Evolutionary conservation across 768 basidiomycete species (phyloP).

Genomic region (Gloeostereum incarnatum): DNA sequence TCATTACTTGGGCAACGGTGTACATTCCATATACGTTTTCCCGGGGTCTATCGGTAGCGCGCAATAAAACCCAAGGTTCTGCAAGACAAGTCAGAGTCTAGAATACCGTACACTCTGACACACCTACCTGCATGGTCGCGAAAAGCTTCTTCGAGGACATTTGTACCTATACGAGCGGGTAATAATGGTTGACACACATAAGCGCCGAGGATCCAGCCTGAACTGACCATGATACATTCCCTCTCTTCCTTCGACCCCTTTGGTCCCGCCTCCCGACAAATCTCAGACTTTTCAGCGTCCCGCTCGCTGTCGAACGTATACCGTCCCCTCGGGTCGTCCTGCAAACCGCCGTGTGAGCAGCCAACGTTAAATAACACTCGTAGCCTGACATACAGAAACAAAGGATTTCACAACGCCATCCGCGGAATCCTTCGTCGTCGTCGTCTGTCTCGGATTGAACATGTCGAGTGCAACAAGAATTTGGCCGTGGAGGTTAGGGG

Average conservation of each 20-base stretch:
- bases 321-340: slow-evolving; percentile 38
- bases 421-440: neutral
- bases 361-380: neutral
- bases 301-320: slow-evolving; percentile 61
- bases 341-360: neutral
- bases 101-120: no score
- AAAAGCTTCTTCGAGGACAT: slow-evolving; percentile 59
- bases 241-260: slow-evolving; percentile 23
- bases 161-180: slow-evolving; percentile 32
- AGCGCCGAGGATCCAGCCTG: neutral
- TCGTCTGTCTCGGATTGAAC: no score
- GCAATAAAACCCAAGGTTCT: slow-evolving; percentile 65
- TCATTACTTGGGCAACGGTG: no score
- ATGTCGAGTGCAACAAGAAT: no score
- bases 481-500: no score
- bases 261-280: slow-evolving; percentile 44
- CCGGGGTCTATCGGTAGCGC: slow-evolving; percentile 56
- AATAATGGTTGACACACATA: no score
- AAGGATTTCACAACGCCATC: slow-evolving; percentile 28
- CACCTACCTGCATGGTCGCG: slow-evolving; percentile 60
- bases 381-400: slow-evolving; percentile 25
- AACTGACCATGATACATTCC: slow-evolving; percentile 50
- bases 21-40: slow-evolving; percentile 62
- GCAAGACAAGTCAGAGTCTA: slow-evolving; percentile 2
- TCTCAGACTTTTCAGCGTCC: slow-evolving; percentile 44